phyloP scores from a whole-genome alignment of 2,329 filamentous ascomycete species.

The Arthrocladium fulminans region DNA sequence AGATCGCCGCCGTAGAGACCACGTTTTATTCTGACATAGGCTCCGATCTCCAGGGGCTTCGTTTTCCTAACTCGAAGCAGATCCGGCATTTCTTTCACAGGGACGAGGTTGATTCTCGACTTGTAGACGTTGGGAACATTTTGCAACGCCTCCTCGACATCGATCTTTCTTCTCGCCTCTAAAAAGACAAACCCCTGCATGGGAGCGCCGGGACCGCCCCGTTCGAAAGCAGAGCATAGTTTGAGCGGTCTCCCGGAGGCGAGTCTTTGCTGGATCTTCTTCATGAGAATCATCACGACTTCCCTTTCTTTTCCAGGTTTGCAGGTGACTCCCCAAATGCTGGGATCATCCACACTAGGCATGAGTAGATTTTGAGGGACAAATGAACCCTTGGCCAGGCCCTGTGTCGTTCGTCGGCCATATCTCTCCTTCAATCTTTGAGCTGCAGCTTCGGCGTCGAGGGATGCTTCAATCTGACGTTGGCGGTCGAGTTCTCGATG shows the following conservation, averaged over 20 bases:
- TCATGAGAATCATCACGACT: constrained; percentile 78
- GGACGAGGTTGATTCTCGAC: constrained; percentile 76
- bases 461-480: constrained; percentile 74
- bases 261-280: constrained; percentile 71
- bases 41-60: constrained; percentile 72
- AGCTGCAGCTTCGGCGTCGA: constrained; percentile 91
- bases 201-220: constrained; percentile 55
- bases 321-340: constrained; percentile 89
- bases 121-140: constrained; percentile 85
- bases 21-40: constrained; percentile 81
- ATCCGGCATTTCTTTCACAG: constrained; percentile 96
- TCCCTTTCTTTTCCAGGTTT: constrained; percentile 94
- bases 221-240: constrained; percentile 87
- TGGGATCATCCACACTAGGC: constrained; percentile 88
- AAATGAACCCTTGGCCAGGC: constrained; percentile 59
- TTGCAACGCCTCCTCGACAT: constrained; percentile 74
- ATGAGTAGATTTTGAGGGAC: constrained; percentile 79
- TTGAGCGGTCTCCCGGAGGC: constrained; percentile 70
- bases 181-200: constrained; percentile 97
- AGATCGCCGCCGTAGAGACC: constrained; percentile 80
- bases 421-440: constrained; percentile 81
- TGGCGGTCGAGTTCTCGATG: constrained; percentile 91
- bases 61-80: constrained; percentile 84
- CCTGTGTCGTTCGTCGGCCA: constrained; percentile 62
- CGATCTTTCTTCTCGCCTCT: constrained; percentile 77